Conservation (phyloP, 768 basidiomycete species). For the Mycena indigotica region DNA sequence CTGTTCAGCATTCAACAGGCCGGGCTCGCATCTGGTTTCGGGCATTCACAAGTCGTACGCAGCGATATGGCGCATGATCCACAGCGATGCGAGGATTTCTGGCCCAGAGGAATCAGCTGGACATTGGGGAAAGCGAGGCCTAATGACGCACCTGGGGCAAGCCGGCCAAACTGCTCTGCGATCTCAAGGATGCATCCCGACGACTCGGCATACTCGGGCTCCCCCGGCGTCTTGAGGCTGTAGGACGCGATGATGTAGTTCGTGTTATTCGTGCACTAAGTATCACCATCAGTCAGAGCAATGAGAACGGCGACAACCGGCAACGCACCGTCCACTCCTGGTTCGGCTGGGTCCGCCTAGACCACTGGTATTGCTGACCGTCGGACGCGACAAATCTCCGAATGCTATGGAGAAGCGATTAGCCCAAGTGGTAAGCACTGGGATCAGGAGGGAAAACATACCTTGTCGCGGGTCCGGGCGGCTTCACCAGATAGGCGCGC, state of each 20-base stretch:
- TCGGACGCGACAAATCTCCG: conserved; percentile 62
- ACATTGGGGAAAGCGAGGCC: background rate
- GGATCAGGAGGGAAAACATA: conserved; percentile 3
- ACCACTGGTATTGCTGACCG: conserved; percentile 65
- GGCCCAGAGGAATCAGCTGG: conserved; percentile 14
- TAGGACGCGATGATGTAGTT: conserved; percentile 63
- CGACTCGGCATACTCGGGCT: conserved; percentile 54
- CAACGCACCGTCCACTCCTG: conserved; percentile 68
- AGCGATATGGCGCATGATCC: conserved; percentile 66
- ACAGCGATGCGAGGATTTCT: conserved; percentile 64
- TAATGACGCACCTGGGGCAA: conserved; percentile 51
- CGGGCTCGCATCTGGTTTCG: background rate
- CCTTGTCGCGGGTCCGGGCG: conserved; percentile 10
- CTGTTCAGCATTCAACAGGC: too few species aligned
- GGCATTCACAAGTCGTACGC: conserved; percentile 39
- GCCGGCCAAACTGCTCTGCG: conserved; percentile 58
- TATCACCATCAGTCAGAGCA: conserved; percentile 2
- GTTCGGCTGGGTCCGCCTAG: conserved; percentile 44
- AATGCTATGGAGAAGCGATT: conserved; percentile 30
- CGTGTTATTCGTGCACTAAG: conserved; percentile 56
- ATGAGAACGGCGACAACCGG: background rate
- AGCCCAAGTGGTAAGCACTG: conserved; percentile 34
- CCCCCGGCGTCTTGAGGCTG: conserved; percentile 54
- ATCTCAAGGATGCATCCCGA: conserved; percentile 67
- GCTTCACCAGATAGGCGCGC: conserved; percentile 53